phyloP scores from a whole-genome alignment of 2,329 filamentous ascomycete genomes.

The Microsporum audouinii region DNA sequence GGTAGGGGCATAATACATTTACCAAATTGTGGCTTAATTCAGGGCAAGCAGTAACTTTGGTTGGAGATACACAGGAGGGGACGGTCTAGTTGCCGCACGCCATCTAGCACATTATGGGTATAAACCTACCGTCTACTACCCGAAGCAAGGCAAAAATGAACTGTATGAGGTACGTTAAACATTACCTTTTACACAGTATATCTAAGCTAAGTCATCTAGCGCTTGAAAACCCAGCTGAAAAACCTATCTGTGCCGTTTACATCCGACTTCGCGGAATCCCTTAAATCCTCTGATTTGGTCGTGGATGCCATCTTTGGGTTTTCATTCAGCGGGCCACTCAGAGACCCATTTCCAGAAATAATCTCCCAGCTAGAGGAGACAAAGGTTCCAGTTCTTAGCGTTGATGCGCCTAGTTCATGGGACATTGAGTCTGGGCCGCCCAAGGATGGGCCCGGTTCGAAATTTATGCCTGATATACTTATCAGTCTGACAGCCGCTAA shows the following conservation, averaged over 20 bases:
- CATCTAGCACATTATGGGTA: constrained; percentile 91
- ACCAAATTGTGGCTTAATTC: background rate
- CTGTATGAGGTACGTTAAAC: constrained; percentile 61
- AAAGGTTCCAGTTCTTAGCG: constrained; percentile 65
- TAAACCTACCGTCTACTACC: constrained; percentile 77
- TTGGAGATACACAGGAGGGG: constrained; percentile 52
- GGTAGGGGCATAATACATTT: constrained; percentile 21
- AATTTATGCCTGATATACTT: constrained; percentile 67
- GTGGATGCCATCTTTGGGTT: constrained; percentile 95
- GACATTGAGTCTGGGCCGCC: constrained; percentile 81
- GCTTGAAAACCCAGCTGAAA: constrained; percentile 71
- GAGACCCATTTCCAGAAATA: constrained; percentile 79
- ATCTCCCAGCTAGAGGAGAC: constrained; percentile 66
- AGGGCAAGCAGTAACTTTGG: background rate
- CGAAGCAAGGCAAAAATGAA: constrained; percentile 81
- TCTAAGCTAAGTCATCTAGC: constrained; percentile 39
- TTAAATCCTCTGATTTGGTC: constrained; percentile 63
- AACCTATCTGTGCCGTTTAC: constrained; percentile 75
- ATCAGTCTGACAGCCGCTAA: constrained; percentile 91
- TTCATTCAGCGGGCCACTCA: constrained; percentile 80
- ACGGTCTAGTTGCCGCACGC: constrained; percentile 85
- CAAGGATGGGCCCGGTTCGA: constrained; percentile 60
- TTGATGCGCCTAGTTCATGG: constrained; percentile 93
- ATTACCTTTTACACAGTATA: constrained; percentile 14
- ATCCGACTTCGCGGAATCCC: constrained; percentile 59